Conservation (phyloP, 2,329 filamentous ascomycete species). For the Phialophora chinensis region DNA sequence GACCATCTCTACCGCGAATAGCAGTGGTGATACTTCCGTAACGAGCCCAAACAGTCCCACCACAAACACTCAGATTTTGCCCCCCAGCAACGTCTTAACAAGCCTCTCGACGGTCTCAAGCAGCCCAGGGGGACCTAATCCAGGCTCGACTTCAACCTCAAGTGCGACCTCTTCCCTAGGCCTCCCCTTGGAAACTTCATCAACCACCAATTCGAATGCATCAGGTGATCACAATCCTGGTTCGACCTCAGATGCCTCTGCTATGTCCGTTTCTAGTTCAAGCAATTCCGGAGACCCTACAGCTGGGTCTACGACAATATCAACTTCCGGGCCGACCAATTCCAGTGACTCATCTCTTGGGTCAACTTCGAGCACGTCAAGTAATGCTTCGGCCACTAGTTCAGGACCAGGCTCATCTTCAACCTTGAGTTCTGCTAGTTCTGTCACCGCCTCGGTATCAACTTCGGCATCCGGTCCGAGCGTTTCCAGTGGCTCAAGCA, state of each 20-base stretch:
- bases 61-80: neutral
- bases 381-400: too few species aligned
- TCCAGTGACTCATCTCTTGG: too few species aligned
- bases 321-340: neutral
- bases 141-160: slow-evolving; percentile 4
- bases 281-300: neutral
- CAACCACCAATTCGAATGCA: neutral
- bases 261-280: slow-evolving; percentile 1
- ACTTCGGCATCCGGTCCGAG: too few species aligned
- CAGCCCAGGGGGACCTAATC: slow-evolving; percentile 1
- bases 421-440: too few species aligned
- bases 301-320: neutral
- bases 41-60: neutral
- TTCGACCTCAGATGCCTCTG: neutral
- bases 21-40: neutral
- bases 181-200: neutral
- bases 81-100: neutral
- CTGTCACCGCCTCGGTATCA: too few species aligned
- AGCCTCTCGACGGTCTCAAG: neutral
- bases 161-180: neutral
- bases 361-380: too few species aligned
- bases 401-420: too few species aligned
- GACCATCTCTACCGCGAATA: neutral
- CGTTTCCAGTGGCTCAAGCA: neutral
- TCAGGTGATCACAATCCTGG: neutral